Percentiles rank a stretch among this genome's conserved stretches.
Conservation (phyloP, 2,329 filamentous ascomycete genomes). For the Aspergillus cejpii region DNA sequence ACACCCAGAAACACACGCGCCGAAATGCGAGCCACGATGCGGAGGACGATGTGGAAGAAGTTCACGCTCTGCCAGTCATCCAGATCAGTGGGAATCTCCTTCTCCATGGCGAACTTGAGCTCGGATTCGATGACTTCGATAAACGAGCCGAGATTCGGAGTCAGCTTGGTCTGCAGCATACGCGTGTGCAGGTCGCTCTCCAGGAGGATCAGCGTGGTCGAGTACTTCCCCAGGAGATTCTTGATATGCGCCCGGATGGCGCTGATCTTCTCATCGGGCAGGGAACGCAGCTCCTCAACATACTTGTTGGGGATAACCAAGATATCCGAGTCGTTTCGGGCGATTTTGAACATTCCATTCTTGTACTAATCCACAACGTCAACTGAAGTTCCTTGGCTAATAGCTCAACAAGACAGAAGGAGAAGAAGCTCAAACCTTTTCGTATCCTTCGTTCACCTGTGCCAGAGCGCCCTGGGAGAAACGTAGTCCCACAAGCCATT, state of each 20-base stretch:
- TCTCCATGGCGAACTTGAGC: constrained; percentile 14
- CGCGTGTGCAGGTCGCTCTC: constrained; percentile 2
- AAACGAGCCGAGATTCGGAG: constrained; percentile 15
- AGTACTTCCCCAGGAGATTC: constrained; percentile 2
- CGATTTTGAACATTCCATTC: constrained; percentile 10
- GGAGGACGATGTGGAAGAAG: constrained; percentile 1
- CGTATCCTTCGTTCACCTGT: background rate
- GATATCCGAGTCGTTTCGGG: constrained; percentile 14
- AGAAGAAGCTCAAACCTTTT: too few species aligned
- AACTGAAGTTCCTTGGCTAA: background rate
- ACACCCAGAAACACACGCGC: constrained; percentile 10
- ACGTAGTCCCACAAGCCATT: background rate
- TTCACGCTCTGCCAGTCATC: background rate
- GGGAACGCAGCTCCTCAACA: constrained; percentile 18
- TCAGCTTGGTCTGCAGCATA: constrained; percentile 11
- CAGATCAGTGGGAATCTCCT: constrained; percentile 10
- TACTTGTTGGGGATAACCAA: constrained; percentile 22
- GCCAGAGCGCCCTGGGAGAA: background rate
- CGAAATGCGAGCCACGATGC: constrained; percentile 7
- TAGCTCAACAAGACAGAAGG: background rate
- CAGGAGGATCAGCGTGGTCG: background rate
- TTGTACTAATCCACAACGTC: constrained; percentile 8
- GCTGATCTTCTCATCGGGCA: constrained; percentile 17
- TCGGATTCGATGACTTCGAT: constrained; percentile 12
- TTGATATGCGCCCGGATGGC: constrained; percentile 16